Evolutionary conservation across 768 basidiomycete genomes (phyloP).

Genomic region (Cystofilobasidium ferigula): DNA sequence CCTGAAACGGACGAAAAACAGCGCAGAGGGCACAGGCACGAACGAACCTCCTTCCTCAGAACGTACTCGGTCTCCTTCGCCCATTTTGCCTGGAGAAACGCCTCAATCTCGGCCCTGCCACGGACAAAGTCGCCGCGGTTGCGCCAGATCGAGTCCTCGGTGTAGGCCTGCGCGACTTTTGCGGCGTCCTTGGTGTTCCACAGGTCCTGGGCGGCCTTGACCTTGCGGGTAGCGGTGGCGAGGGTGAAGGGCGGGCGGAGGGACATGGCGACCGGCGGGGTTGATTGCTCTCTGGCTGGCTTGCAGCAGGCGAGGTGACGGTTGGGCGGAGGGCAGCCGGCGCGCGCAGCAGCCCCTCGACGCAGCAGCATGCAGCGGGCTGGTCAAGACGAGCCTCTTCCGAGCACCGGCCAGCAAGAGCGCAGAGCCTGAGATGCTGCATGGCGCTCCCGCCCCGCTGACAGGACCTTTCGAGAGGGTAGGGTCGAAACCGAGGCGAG

Average conservation of each 20-base stretch:
- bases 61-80: slow-evolving; percentile 46
- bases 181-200: slow-evolving; percentile 41
- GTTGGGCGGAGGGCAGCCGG: too few species aligned
- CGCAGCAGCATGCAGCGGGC: too few species aligned
- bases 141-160: slow-evolving; percentile 48
- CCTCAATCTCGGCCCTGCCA: slow-evolving; percentile 43
- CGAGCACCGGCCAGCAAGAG: too few species aligned
- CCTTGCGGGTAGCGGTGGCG: slow-evolving; percentile 35
- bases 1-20: neutral
- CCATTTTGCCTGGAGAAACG: slow-evolving; percentile 49
- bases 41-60: slow-evolving; percentile 42
- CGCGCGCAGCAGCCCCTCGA: too few species aligned
- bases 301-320: too few species aligned
- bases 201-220: slow-evolving; percentile 46
- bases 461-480: too few species aligned
- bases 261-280: neutral
- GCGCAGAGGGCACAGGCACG: neutral
- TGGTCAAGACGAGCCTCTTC: too few species aligned
- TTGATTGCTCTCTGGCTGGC: too few species aligned
- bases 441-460: too few species aligned
- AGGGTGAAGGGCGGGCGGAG: neutral
- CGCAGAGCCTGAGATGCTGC: too few species aligned
- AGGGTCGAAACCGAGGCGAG: too few species aligned
- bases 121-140: slow-evolving; percentile 47
- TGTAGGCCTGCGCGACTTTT: slow-evolving; percentile 45